phyloP scores from a whole-genome alignment of 345 rosid genomes.

The Hibiscus syriacus region DNA sequence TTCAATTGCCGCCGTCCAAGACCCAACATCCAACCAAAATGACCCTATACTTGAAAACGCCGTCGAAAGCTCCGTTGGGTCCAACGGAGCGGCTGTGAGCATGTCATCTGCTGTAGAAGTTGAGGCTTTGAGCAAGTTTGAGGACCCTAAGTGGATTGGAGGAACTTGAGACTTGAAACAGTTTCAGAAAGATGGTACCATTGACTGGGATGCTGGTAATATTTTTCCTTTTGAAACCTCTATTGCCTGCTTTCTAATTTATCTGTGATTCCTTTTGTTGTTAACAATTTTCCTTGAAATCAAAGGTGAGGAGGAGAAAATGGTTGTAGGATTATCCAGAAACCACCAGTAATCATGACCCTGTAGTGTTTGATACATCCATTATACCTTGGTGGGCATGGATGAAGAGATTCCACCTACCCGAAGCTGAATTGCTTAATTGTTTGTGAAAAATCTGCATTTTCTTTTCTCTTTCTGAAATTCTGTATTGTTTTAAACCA shows the following conservation, averaged over 20 bases:
- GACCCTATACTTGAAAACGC: conserved; percentile 3
- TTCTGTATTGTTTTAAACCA: not conserved
- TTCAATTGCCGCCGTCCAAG: conserved; percentile 28
- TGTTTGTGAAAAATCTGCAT: conserved; percentile 35
- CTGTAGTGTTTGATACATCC: no score
- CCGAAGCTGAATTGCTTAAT: conserved; percentile 83
- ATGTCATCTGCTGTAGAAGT: not conserved
- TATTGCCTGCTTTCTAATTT: not conserved
- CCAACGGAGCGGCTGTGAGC: conserved; percentile 26
- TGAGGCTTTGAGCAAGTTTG: conserved; percentile 33
- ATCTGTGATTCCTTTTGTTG: not conserved
- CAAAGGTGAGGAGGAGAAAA: conserved; percentile 88
- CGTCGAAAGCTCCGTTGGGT: conserved; percentile 13
- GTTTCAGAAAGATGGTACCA: conserved; percentile 52
- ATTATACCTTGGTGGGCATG: no score
- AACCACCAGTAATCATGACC: conserved; percentile 67
- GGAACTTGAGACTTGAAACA: conserved; percentile 88
- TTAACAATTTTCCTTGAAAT: not conserved
- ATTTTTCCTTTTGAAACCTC: conserved; percentile 11
- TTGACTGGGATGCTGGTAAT: conserved; percentile 92
- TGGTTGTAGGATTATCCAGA: conserved; percentile 77
- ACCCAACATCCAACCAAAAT: conserved; percentile 16
- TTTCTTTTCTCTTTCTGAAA: not conserved
- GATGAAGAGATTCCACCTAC: conserved; percentile 88
- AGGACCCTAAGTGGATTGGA: no score